These are phyloP conservation scores for Gossypium bickii DNA, from an alignment of 345 rosid genomes.

Conservation along the genomic window DNA sequence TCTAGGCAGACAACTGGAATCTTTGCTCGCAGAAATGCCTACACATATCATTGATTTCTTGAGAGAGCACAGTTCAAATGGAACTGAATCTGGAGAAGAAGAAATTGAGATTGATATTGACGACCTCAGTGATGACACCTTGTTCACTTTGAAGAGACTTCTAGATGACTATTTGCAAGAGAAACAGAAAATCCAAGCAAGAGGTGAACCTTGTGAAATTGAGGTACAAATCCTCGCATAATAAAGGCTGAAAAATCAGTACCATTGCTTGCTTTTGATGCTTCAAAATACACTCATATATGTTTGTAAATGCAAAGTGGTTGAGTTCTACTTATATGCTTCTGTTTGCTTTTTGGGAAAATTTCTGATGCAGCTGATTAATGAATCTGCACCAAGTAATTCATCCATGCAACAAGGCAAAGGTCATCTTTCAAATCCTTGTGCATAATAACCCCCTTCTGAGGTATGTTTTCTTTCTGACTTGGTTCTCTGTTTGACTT, in stretches of 20 bases:
- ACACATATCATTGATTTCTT: conserved; percentile 66
- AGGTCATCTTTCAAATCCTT: conserved; percentile 37
- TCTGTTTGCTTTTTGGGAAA: neutral
- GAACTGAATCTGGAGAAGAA: conserved; percentile 62
- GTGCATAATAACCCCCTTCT: neutral
- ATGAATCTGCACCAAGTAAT: conserved; percentile 71
- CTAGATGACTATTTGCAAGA: conserved; percentile 60
- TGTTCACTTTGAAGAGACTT: conserved; percentile 62
- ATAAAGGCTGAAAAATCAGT: conserved; percentile 20
- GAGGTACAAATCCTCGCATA: conserved; percentile 51
- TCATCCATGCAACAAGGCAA: conserved; percentile 68
- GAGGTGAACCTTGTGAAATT: conserved; percentile 74
- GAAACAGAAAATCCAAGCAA: conserved; percentile 50
- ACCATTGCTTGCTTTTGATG: neutral
- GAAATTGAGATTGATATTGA: conserved; percentile 97
- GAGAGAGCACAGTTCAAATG: conserved; percentile 68
- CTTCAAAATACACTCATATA: neutral
- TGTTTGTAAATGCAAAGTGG: neutral
- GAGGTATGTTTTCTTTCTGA: neutral
- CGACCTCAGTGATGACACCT: conserved; percentile 73
- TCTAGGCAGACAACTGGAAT: conserved; percentile 55
- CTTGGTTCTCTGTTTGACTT: conserved; percentile 2
- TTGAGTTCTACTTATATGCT: neutral
- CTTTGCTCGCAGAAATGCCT: conserved; percentile 69
- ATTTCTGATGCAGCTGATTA: conserved; percentile 47